Conservation (phyloP, 1,284 basidiomycete species). For the Ceratobasidium sp. region DNA sequence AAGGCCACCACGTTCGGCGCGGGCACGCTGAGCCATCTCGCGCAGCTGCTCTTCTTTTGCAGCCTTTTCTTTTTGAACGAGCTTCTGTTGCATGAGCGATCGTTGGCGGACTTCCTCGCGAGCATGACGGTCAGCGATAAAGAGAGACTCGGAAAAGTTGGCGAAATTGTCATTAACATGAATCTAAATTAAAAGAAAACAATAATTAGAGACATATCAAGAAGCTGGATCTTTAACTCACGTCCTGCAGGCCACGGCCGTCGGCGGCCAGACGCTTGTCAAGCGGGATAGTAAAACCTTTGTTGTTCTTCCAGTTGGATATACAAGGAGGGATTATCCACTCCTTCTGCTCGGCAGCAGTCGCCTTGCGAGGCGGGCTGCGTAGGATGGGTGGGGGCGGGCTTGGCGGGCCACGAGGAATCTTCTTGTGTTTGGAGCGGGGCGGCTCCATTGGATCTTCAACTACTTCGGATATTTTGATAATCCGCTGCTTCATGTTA, state of each 20-base stretch:
- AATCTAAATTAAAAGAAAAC: conserved; percentile 65
- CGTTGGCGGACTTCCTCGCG: conserved; percentile 98
- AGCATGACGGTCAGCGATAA: conserved; percentile 97
- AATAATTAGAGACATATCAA: conserved; percentile 10
- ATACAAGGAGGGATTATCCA: conserved; percentile 99
- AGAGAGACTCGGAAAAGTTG: conserved; percentile 96
- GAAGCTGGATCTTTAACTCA: conserved; percentile 62
- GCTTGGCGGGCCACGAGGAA: conserved; percentile 93
- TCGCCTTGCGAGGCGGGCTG: conserved; percentile 95
- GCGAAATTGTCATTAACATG: conserved; percentile 99
- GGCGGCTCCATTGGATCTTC: conserved; percentile 98
- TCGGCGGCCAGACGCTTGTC: conserved; percentile 99
- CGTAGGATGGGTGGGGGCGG: conserved; percentile 97
- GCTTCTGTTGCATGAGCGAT: conserved; percentile 96
- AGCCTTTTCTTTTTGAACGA: conserved; percentile 98
- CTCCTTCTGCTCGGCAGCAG: conserved; percentile 97
- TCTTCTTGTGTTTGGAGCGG: conserved; percentile 98
- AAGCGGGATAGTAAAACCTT: conserved; percentile 98
- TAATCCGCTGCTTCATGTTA: conserved; percentile 89
- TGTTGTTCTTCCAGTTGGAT: conserved; percentile 99
- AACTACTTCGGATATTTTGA: conserved; percentile 97
- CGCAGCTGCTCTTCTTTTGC: conserved; percentile 97
- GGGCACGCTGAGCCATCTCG: conserved; percentile 91
- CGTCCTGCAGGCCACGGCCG: conserved; percentile 96
- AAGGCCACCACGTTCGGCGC: conserved; percentile 91